phyloP scores from a whole-genome alignment of 1,284 basidiomycete genomes.

The Coriolopsis trogii region DNA sequence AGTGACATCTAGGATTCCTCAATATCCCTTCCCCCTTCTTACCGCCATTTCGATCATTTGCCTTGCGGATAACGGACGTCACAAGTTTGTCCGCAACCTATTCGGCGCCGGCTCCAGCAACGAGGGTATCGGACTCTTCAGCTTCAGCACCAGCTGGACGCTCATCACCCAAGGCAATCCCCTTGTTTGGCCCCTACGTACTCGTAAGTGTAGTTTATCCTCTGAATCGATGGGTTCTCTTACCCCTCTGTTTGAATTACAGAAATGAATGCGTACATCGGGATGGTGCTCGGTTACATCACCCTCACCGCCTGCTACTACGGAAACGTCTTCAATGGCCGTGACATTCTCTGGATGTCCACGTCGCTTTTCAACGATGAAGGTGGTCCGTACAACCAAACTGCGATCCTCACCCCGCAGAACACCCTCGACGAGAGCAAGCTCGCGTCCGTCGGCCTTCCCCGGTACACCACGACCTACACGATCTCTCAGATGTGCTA shows the following conservation, averaged over 20 bases:
- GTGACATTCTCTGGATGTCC: conserved; percentile 52
- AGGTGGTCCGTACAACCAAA: conserved; percentile 49
- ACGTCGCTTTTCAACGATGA: conserved; percentile 47
- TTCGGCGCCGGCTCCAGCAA: conserved; percentile 57
- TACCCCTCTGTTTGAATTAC: conserved; percentile 1
- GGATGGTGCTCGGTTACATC: conserved; percentile 52
- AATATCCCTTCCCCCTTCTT: conserved; percentile 46
- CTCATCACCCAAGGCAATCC: conserved; percentile 56
- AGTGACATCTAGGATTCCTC: conserved; percentile 37
- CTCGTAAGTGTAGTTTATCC: too few relatives aligned
- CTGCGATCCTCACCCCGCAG: conserved; percentile 44
- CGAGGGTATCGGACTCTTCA: conserved; percentile 53
- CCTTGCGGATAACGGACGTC: conserved; percentile 49
- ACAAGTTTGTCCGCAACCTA: conserved; percentile 48
- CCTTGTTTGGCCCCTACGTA: conserved; percentile 52
- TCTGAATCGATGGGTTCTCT: too few relatives aligned
- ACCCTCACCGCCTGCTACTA: conserved; percentile 52
- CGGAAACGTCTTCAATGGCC: conserved; percentile 49
- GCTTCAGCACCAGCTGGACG: conserved; percentile 54
- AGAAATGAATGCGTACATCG: conserved; percentile 48
- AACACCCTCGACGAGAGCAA: conserved; percentile 44
- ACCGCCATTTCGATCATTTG: conserved; percentile 56
- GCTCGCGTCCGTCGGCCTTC: conserved; percentile 43
- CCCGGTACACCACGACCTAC: conserved; percentile 55
- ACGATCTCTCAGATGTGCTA: conserved; percentile 52